These are phyloP conservation scores for Pleurotus cornucopiae DNA, from an alignment of 768 basidiomycete species.

Conservation along the genomic window DNA sequence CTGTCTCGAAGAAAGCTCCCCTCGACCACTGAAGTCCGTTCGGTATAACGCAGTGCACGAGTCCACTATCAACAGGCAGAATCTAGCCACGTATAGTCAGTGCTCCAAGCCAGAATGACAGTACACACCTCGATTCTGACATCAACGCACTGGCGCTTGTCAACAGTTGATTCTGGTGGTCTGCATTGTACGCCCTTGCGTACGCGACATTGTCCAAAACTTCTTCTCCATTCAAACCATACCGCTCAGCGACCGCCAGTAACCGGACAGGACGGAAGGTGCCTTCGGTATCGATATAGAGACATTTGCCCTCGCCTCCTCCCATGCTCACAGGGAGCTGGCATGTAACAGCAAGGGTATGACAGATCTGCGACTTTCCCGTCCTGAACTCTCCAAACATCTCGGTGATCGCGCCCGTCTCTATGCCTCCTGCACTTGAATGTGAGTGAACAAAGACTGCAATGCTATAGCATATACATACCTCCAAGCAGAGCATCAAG, in stretches of 20 bases:
- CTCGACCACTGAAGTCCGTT: slow-evolving; percentile 93
- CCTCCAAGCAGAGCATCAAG: slow-evolving; percentile 94
- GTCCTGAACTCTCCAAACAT: slow-evolving; percentile 98
- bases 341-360: slow-evolving; percentile 96
- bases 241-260: slow-evolving; percentile 91
- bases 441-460: slow-evolving; percentile 6
- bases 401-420: slow-evolving; percentile 98
- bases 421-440: slow-evolving; percentile 71
- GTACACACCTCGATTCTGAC: slow-evolving; percentile 88
- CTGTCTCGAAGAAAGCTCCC: slow-evolving; percentile 92
- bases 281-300: slow-evolving; percentile 99
- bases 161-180: slow-evolving; percentile 89
- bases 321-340: slow-evolving; percentile 97
- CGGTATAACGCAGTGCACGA: slow-evolving; percentile 95
- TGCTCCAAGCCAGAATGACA: not conserved
- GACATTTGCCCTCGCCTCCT: slow-evolving; percentile 97
- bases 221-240: slow-evolving; percentile 96
- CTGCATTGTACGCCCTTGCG: slow-evolving; percentile 97
- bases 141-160: slow-evolving; percentile 96
- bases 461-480: slow-evolving; percentile 21
- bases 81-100: slow-evolving; percentile 44
- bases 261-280: slow-evolving; percentile 97
- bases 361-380: slow-evolving; percentile 97
- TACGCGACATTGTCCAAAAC: slow-evolving; percentile 98
- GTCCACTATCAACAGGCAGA: slow-evolving; percentile 94